Percentiles rank a stretch among this genome's conserved stretches.
Conservation (phyloP, 140 eudicot genomes). For the Anethum foeniculum region DNA sequence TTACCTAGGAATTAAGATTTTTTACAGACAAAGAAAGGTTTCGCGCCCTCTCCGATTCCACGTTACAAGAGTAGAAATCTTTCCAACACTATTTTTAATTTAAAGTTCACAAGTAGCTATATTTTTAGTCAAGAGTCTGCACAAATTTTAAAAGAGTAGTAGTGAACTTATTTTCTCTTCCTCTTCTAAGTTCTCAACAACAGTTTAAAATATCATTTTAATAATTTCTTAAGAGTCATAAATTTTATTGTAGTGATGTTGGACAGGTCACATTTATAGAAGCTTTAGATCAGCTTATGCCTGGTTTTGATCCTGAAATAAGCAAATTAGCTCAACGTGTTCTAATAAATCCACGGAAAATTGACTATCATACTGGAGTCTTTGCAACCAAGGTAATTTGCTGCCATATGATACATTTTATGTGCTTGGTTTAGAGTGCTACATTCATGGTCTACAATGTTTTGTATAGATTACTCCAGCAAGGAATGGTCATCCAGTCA, state of each 20-base stretch:
- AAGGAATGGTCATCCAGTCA: conserved; percentile 67
- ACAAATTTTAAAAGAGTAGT: background rate
- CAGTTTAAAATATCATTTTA: background rate
- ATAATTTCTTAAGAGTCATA: background rate
- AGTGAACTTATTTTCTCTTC: background rate
- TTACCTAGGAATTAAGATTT: background rate
- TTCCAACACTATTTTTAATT: background rate
- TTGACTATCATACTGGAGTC: conserved; percentile 85
- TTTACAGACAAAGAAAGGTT: background rate
- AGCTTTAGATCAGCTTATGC: conserved; percentile 94
- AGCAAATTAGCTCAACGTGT: conserved; percentile 78
- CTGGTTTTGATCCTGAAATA: conserved; percentile 96
- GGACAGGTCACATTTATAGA: conserved; percentile 80
- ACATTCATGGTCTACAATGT: background rate
- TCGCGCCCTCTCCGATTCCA: background rate
- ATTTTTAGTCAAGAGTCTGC: background rate
- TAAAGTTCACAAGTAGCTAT: no score
- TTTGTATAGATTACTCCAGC: conserved; percentile 70
- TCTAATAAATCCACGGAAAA: conserved; percentile 80
- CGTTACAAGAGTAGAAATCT: background rate
- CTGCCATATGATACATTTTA: background rate
- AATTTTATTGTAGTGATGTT: conserved; percentile 12
- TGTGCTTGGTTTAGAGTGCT: conserved; percentile 6
- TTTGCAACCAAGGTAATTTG: conserved; percentile 73
- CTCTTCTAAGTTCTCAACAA: background rate